phyloP scores from a whole-genome alignment of 225 moss, liverwort and hornwort genomes.

The Neckera pumila region DNA sequence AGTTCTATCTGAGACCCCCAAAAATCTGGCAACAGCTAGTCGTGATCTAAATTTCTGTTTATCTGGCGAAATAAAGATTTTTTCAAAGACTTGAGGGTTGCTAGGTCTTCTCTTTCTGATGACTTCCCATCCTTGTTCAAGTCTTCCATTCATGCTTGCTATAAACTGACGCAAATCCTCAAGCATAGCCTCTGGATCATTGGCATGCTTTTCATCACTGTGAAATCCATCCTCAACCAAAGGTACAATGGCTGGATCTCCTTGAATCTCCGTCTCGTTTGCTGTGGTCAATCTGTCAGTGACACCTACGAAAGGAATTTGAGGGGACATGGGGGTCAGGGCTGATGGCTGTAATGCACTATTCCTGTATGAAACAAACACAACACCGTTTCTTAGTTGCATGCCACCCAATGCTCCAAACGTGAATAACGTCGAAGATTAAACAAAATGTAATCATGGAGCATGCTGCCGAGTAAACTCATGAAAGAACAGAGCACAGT shows the following conservation, averaged over 20 bases:
- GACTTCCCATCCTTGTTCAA: constrained; percentile 75
- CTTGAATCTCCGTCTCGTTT: constrained; percentile 4
- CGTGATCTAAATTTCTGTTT: constrained; percentile 82
- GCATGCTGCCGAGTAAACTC: background rate
- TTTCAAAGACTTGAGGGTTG: constrained; percentile 52
- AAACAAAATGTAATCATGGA: background rate
- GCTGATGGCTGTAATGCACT: background rate
- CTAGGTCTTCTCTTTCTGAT: constrained; percentile 45
- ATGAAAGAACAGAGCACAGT: background rate
- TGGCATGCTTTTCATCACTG: constrained; percentile 43
- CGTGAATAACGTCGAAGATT: background rate
- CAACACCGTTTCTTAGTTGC: background rate
- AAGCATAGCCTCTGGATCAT: constrained; percentile 41
- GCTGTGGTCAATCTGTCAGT: background rate
- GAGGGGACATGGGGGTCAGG: background rate
- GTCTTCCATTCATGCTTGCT: constrained; percentile 37
- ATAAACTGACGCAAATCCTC: constrained; percentile 68
- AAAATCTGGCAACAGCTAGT: constrained; percentile 73
- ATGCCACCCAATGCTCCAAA: background rate
- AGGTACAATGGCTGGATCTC: background rate
- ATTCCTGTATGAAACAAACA: constrained; percentile 6
- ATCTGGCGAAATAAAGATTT: constrained; percentile 79
- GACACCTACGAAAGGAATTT: background rate
- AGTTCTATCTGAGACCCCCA: constrained; percentile 30
- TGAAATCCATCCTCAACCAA: constrained; percentile 10